Base-by-base conservation (phyloP, 2,329 filamentous ascomycete genomes). In the Clonostachys sp. region DNA sequence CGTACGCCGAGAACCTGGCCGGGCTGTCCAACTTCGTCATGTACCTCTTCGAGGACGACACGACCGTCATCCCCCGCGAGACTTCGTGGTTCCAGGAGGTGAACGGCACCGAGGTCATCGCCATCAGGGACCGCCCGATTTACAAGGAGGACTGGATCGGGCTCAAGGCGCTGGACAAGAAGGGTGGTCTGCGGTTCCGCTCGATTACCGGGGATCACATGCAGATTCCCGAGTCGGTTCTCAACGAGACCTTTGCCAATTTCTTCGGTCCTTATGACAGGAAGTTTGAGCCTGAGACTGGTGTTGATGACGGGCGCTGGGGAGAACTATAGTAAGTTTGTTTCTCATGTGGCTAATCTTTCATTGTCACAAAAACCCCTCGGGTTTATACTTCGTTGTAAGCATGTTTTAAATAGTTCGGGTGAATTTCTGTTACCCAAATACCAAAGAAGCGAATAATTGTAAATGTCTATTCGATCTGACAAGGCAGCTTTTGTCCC, bases 131-230 rank as follows among this genome's bases (percentile, higher is more conserved):
- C 45, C 76, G 89, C 49, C 65, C 67, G 30, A 73, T 97, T 3
- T 99, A 96, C 66, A 81, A 79, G 55, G 86, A 97, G 68, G 92
- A 99, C 70, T 99, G 94, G 94, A 71, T 99, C 30, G 94, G 94
- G 1, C 71, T 99, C 63, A 87, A 80, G 64, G 70, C 72, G 57
- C 70, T 99, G 59, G 91, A 96, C 68, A 71, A 85, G 63, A 87
- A 87, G 71, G 89, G 86, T 4, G 88, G 81, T 2, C 70, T 99
- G 57, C 78, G 84, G 48, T 96, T 96, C 67, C 75, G 83, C 63
- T 83, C 75, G 3, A 78, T 83, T 1, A 75, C 83, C 5, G 94
- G 92, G 1, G 80, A 81, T 20, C 94, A 99, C 71, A 97, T 99
- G 91, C 70, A 84, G 51, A 70, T 97, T 51, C 69, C 73, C 1